Base-by-base conservation (phyloP, 768 basidiomycete genomes). In the Boletus reticulatus region DNA sequence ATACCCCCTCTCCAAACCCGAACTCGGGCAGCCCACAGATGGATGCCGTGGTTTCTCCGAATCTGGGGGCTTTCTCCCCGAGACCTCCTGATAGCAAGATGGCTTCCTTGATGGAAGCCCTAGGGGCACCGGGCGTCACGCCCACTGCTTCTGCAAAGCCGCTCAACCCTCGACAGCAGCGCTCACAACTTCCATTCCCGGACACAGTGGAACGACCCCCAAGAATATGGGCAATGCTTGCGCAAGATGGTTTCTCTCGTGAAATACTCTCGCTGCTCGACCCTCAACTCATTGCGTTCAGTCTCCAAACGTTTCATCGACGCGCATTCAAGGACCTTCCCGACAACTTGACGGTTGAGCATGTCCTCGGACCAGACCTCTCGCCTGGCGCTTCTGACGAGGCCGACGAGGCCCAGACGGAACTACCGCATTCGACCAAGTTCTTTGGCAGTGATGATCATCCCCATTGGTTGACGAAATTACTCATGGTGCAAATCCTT, bases 401-500 rank as follows among this genome's bases (percentile, higher is more conserved):
- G 19, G 48, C 16, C 24, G 50, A 46, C 10, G 54, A 43, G 13
- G 37, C 13, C 12, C 34, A 42, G n/a, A 43, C 53, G 13, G 61
- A 49, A 22, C 49, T 44, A 12, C 38, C 60, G 6, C 67, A 65
- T 17, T 61, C 64, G 20, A 53, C 67, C 16, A 73, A 74, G 22
- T 77, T 92, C 17, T 84, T 88, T 58, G 89, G 90, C 8, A 85
- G 73, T 54, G 85, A 88, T 29, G 83, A 84, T 6, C 77, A 76
- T 42, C 88, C 89, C 2, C 88, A 94, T 66, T 94, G 91, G 90
- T 73, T 93, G 41, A 93, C 92, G 14, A 85, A 81, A 62, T 69
- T 89, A 5, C 72, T 93, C 7, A 69, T 94, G 2, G 67, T 85
- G 43, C 89, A 91, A 65, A 80, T 92, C 13, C 77, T 92, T 13